Evolutionary conservation across 2,329 filamentous ascomycete species (phyloP).

Genomic region (Colletotrichum aenigma): DNA sequence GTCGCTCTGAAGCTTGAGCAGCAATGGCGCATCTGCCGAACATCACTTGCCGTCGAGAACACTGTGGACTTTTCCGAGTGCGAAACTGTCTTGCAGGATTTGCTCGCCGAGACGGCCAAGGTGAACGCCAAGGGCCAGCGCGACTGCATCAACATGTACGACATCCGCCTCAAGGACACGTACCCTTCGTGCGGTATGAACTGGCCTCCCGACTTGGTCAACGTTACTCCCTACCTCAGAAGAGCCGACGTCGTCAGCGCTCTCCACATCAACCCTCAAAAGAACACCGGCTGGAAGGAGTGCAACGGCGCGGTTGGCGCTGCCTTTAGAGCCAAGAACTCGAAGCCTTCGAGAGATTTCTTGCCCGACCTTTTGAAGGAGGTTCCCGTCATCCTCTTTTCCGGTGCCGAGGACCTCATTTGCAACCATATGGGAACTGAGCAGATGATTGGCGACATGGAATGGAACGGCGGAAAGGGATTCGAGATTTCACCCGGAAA

Average conservation of each 20-base stretch:
- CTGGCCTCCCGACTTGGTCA: constrained; percentile 87
- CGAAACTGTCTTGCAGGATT: constrained; percentile 75
- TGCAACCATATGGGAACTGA: constrained; percentile 98
- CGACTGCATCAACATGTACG: constrained; percentile 94
- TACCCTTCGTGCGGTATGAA: constrained; percentile 93
- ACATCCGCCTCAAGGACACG: constrained; percentile 81
- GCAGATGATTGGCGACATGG: constrained; percentile 84
- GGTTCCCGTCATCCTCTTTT: constrained; percentile 85
- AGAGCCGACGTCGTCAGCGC: constrained; percentile 79
- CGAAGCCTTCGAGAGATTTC: constrained; percentile 73
- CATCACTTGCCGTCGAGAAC: constrained; percentile 55
- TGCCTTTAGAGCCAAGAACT: constrained; percentile 73
- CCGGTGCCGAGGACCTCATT: constrained; percentile 90
- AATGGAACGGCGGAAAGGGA: constrained; percentile 90
- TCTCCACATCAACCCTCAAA: constrained; percentile 81
- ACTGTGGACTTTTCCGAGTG: constrained; percentile 73
- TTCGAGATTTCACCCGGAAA: constrained; percentile 88
- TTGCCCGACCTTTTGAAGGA: constrained; percentile 80
- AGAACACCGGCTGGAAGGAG: constrained; percentile 88
- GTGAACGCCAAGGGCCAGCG: constrained; percentile 51
- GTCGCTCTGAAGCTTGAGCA: constrained; percentile 69
- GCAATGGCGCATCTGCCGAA: constrained; percentile 72
- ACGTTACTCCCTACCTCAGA: constrained; percentile 84
- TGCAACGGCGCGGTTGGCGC: constrained; percentile 80
- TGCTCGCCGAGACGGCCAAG: constrained; percentile 70